Conservation (phyloP, 306 rosid species). For the Inga laurina region DNA sequence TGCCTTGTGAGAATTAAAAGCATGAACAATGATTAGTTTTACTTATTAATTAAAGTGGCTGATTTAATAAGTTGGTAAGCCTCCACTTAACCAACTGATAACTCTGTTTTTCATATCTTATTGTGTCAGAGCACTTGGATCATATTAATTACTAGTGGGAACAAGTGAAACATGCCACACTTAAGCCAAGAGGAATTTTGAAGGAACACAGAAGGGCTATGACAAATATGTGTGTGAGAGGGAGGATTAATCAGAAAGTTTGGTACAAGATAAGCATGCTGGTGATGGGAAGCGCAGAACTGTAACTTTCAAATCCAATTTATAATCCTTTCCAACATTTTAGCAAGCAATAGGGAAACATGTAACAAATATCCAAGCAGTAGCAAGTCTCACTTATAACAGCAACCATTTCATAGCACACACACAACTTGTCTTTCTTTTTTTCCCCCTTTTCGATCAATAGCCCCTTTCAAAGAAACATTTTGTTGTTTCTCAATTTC, state of each 20-base stretch:
- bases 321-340: no score
- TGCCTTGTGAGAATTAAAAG: background rate
- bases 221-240: slow-evolving; percentile 68
- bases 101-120: slow-evolving; percentile 5
- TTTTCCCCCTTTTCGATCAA: no score
- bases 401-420: no score
- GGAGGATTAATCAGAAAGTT: slow-evolving; percentile 97
- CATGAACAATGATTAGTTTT: background rate
- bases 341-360: no score
- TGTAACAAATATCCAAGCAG: no score
- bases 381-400: no score
- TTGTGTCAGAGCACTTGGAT: slow-evolving; percentile 1
- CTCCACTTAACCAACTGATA: slow-evolving; percentile 25
- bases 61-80: background rate
- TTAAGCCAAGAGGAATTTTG: slow-evolving; percentile 55
- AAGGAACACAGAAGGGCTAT: slow-evolving; percentile 55
- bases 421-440: no score
- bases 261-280: slow-evolving; percentile 75
- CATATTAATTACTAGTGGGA: slow-evolving; percentile 23
- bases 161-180: slow-evolving; percentile 29
- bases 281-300: slow-evolving; percentile 48
- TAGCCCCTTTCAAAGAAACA: no score
- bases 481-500: no score
- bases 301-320: no score
- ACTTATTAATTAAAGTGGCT: slow-evolving; percentile 19